Evolutionary conservation across 176 grass and related monocot genomes (phyloP).

Genomic region (Rhynchospora breviuscula): DNA sequence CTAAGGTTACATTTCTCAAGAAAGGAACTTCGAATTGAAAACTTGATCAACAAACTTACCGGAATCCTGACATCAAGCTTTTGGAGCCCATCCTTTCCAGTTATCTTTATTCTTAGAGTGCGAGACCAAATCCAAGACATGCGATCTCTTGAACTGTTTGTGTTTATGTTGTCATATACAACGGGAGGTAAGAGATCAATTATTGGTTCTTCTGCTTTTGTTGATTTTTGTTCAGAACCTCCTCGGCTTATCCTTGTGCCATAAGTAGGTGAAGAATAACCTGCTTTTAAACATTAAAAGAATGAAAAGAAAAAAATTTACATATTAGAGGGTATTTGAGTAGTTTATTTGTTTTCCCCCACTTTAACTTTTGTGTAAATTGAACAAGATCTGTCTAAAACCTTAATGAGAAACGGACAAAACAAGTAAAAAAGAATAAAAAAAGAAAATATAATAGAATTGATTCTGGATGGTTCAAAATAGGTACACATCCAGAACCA

Average conservation of each 20-base stretch:
- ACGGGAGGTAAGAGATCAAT: conserved; percentile 78
- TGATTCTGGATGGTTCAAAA: neutral
- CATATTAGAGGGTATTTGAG: no score
- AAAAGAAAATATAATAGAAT: neutral
- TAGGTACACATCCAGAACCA: neutral
- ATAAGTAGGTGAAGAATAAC: conserved; percentile 35
- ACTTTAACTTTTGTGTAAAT: neutral
- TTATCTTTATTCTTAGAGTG: conserved; percentile 68
- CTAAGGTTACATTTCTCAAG: neutral
- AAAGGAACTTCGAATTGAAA: neutral
- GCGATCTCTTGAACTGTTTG: conserved; percentile 37
- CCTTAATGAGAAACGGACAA: neutral
- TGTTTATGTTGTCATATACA: conserved; percentile 49
- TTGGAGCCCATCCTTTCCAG: conserved; percentile 65
- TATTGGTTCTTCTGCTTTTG: conserved; percentile 45
- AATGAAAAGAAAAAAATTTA: neutral
- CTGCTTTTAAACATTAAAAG: conserved; percentile 28
- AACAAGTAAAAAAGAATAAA: neutral
- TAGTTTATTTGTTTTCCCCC: neutral
- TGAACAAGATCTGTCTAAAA: neutral
- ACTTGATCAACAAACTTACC: conserved; percentile 36
- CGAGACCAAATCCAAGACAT: conserved; percentile 78
- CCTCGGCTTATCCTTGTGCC: conserved; percentile 28
- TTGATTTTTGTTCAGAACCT: conserved; percentile 29
- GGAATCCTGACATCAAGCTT: conserved; percentile 94